These are phyloP conservation scores for Termitomyces sp. DNA, from an alignment of 768 basidiomycete species.

Conservation along the genomic window DNA sequence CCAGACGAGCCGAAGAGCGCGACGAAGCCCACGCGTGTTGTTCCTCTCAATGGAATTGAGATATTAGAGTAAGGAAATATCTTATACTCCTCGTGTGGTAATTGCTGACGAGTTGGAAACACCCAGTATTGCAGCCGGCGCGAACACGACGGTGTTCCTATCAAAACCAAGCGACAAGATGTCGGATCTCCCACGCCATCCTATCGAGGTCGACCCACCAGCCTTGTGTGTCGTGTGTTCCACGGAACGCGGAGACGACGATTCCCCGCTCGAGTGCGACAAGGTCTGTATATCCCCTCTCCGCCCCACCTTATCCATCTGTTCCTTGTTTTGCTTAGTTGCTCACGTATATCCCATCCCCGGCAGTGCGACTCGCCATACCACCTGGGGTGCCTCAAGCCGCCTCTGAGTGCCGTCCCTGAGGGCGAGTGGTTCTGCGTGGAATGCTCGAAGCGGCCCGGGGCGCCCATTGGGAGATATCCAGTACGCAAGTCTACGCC, in stretches of 20 bases:
- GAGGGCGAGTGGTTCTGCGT: constrained; percentile 94
- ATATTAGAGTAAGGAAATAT: constrained; percentile 72
- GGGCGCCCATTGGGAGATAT: constrained; percentile 44
- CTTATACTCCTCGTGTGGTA: too few relatives aligned
- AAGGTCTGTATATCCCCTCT: constrained; percentile 46
- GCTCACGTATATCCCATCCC: background rate
- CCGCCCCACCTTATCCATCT: background rate
- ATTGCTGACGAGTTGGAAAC: background rate
- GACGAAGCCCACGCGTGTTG: constrained; percentile 72
- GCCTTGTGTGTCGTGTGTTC: constrained; percentile 68
- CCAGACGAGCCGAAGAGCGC: constrained; percentile 80
- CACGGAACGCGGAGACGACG: constrained; percentile 67
- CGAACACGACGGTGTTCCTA: constrained; percentile 83
- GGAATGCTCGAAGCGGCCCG: constrained; percentile 57
- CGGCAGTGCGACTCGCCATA: constrained; percentile 83
- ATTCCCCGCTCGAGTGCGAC: constrained; percentile 81
- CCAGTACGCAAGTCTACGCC: constrained; percentile 19
- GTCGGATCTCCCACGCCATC: constrained; percentile 78
- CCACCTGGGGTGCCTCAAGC: constrained; percentile 76
- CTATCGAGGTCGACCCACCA: constrained; percentile 63
- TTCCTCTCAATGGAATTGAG: constrained; percentile 72
- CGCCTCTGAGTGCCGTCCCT: constrained; percentile 72
- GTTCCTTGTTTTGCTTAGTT: background rate
- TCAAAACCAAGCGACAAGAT: constrained; percentile 70
- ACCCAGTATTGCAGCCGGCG: constrained; percentile 73